Evolutionary conservation across 2,329 filamentous ascomycete species (phyloP).

Genomic region (Penicillium sp.): DNA sequence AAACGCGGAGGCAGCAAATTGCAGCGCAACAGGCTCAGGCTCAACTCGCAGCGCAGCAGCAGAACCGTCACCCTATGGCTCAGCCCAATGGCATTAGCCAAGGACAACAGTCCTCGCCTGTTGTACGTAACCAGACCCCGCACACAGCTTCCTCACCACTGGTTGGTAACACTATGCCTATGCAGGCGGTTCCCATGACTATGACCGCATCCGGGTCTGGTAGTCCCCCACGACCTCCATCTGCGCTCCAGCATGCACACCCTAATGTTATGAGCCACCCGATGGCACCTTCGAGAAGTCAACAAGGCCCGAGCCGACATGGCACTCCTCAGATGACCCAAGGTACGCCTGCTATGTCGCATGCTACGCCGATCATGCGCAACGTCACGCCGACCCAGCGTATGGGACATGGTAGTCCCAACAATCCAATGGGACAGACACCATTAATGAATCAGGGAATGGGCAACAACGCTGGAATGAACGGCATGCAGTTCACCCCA

Average conservation of each 20-base stretch:
- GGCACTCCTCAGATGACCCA: conserved; percentile 52
- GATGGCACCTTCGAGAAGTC: conserved; percentile 48
- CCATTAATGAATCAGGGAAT: conserved; percentile 48
- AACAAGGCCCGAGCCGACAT: conserved; percentile 49
- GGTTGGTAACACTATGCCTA: conserved; percentile 40
- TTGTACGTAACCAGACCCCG: conserved; percentile 51
- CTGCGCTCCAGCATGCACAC: conserved; percentile 50
- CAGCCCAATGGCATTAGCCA: conserved; percentile 45
- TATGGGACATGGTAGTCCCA: conserved; percentile 49
- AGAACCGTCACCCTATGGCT: conserved; percentile 55
- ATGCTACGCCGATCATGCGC: conserved; percentile 50
- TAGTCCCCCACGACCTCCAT: conserved; percentile 48
- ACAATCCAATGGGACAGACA: conserved; percentile 43
- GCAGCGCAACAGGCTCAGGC: conserved; percentile 51
- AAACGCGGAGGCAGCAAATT: conserved; percentile 40
- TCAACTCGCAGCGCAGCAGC: conserved; percentile 45
- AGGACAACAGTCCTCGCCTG: conserved; percentile 48
- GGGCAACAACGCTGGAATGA: conserved; percentile 43
- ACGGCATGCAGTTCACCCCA: conserved; percentile 38
- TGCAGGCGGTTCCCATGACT: conserved; percentile 47
- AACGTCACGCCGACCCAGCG: conserved; percentile 50
- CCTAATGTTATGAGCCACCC: conserved; percentile 47
- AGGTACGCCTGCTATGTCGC: conserved; percentile 48
- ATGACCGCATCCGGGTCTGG: conserved; percentile 49
- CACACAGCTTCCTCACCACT: conserved; percentile 48